Evolutionary conservation across 2,329 filamentous ascomycete species (phyloP).

Genomic region (Botrytis fabae): DNA sequence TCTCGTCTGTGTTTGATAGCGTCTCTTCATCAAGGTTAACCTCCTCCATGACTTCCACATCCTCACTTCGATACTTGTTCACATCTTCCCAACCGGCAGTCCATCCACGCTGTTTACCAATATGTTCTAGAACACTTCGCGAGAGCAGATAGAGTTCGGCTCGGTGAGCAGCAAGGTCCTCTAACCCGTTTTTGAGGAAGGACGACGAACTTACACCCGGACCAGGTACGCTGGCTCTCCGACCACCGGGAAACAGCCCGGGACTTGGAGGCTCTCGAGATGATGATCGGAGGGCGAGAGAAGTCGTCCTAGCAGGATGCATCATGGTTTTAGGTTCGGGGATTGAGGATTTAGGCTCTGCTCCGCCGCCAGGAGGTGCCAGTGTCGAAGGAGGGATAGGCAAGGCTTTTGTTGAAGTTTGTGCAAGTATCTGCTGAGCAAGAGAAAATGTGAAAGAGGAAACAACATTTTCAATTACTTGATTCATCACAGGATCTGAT

Average conservation of each 20-base stretch:
- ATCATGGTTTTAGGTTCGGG: constrained; percentile 70
- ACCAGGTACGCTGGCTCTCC: constrained; percentile 44
- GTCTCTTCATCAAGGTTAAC: constrained; percentile 50
- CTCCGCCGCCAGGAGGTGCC: constrained; percentile 43
- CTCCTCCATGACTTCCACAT: constrained; percentile 53
- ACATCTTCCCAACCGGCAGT: constrained; percentile 71
- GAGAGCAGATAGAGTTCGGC: constrained; percentile 82
- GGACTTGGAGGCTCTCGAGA: constrained; percentile 53
- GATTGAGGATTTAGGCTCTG: constrained; percentile 61
- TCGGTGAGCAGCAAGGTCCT: constrained; percentile 78
- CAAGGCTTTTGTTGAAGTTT: constrained; percentile 68
- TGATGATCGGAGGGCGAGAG: constrained; percentile 50
- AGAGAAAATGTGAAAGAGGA: constrained; percentile 77
- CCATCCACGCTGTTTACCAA: constrained; percentile 74
- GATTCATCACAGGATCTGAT: constrained; percentile 45
- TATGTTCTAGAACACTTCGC: constrained; percentile 72
- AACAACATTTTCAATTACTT: constrained; percentile 71
- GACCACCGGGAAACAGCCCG: constrained; percentile 53
- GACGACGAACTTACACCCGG: constrained; percentile 45
- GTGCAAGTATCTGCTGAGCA: constrained; percentile 72
- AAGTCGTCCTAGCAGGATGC: constrained; percentile 65
- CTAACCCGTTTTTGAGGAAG: constrained; percentile 65
- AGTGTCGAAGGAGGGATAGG: constrained; percentile 64
- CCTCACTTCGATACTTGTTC: constrained; percentile 45
- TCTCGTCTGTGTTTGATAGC: constrained; percentile 1